These are phyloP conservation scores for Citrus medica DNA, from an alignment of 345 rosid genomes.

Conservation along the genomic window DNA sequence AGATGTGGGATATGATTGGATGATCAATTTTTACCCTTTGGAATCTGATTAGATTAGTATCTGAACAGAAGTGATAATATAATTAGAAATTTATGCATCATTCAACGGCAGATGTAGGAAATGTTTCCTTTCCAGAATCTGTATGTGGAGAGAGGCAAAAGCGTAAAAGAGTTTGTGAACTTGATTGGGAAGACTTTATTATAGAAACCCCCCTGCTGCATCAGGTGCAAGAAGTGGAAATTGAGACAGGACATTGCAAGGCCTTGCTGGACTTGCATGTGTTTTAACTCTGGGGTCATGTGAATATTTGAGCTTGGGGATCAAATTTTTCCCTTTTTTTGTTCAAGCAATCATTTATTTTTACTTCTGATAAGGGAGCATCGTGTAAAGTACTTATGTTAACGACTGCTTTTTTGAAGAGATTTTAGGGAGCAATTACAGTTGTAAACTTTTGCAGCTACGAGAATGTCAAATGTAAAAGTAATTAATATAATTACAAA, in stretches of 20 bases:
- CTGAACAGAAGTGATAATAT: no score
- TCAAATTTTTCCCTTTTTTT: background rate
- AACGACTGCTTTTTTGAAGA: background rate
- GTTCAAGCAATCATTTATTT: background rate
- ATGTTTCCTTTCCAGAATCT: slow-evolving; percentile 1
- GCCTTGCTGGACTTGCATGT: slow-evolving; percentile 61
- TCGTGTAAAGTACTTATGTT: no score
- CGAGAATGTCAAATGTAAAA: background rate
- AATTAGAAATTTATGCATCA: background rate
- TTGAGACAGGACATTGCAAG: slow-evolving; percentile 75
- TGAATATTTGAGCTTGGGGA: slow-evolving; percentile 8
- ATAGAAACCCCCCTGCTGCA: slow-evolving; percentile 72
- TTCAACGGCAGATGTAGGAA: slow-evolving; percentile 2
- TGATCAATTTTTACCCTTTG: background rate
- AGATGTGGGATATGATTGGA: background rate
- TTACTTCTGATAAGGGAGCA: background rate
- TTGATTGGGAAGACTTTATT: slow-evolving; percentile 84
- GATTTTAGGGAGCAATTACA: background rate
- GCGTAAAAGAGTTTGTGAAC: slow-evolving; percentile 27
- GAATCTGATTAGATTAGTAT: background rate
- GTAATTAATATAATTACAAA: background rate
- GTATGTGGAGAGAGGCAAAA: slow-evolving; percentile 31
- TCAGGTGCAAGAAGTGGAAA: slow-evolving; percentile 71
- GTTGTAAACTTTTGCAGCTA: background rate
- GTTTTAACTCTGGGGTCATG: slow-evolving; percentile 45